Evolutionary conservation across 306 rosid species (phyloP).

Genomic region (Rosa chinensis): DNA sequence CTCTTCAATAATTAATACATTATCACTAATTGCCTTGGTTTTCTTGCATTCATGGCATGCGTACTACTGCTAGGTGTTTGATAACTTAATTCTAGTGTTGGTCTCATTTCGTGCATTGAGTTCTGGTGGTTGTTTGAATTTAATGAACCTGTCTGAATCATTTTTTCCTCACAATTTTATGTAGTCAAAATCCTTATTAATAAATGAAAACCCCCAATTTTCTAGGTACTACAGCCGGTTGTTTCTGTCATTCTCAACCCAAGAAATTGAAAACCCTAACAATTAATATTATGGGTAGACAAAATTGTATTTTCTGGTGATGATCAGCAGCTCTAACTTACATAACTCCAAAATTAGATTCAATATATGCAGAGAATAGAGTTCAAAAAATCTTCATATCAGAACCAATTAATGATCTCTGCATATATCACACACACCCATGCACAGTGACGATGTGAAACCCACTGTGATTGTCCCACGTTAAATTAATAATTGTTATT

Average conservation of each 20-base stretch:
- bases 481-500: conserved; percentile 17
- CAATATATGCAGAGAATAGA: not conserved
- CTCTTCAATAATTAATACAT: not conserved
- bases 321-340: not conserved
- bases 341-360: not conserved
- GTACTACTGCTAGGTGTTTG: not conserved
- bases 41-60: not conserved
- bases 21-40: not conserved
- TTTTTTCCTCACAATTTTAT: not conserved
- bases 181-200: not conserved
- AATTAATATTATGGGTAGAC: not conserved
- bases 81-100: not conserved
- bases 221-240: not conserved
- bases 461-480: conserved; percentile 24
- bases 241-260: not conserved
- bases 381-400: not conserved
- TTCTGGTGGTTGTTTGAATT: not conserved
- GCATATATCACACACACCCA: not conserved
- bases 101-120: not conserved
- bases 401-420: not conserved
- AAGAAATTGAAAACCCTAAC: not conserved
- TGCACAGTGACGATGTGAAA: conserved; percentile 18
- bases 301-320: not conserved
- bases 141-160: not conserved
- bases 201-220: not conserved